Evolutionary conservation across 257 asterid species (phyloP), one percentile per base, ranked within the genome.

Genomic region (Fraxinus quadrangulata): DNA sequence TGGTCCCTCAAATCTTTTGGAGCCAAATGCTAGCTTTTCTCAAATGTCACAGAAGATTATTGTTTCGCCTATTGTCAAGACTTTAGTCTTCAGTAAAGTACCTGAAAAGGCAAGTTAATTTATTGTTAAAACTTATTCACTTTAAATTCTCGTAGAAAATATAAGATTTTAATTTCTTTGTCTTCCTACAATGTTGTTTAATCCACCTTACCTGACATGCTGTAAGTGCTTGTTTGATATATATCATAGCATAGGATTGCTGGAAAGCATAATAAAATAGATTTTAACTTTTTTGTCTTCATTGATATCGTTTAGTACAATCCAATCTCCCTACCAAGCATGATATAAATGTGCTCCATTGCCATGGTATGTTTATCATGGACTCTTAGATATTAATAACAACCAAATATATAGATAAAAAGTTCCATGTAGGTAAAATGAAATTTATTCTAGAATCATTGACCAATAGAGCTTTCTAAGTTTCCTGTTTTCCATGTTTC

Each of bases 11-110:
- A 93, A 95, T 88, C 92, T 95, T 80, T 76, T 95, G 87, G 99
- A 95, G 85, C 99, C 99, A 16, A 90, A 88, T 0, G 92, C 96
- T 10, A 90, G 96, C 90, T 95, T 95, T 83, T 93, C 96, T 33
- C 99, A 93, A 82, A 93, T 93, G 97, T 93, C 98, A 2, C 94
- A 88, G 76, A 95, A 93, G 90, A 86, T 95, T 77, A 95, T 95
- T 6, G 98, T 95, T 86, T 95, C 99, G 12, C 99, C 99, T 71
- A 95, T 93, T 47, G 97, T 93, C 17, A 95, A 90, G 85, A 95
- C 98, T 71, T 80, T 95, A 21, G 99, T 95, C 77, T 95, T 95
- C 90, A 90, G 91, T 92, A 95, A 95, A 89, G 97, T 91, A 76
- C 97, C 98, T 16, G 99, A 93, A 78, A 95, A 95, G 93, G 99